Evolutionary conservation across 2,329 filamentous ascomycete genomes (phyloP).

Genomic region (Talaromyces marneffei): DNA sequence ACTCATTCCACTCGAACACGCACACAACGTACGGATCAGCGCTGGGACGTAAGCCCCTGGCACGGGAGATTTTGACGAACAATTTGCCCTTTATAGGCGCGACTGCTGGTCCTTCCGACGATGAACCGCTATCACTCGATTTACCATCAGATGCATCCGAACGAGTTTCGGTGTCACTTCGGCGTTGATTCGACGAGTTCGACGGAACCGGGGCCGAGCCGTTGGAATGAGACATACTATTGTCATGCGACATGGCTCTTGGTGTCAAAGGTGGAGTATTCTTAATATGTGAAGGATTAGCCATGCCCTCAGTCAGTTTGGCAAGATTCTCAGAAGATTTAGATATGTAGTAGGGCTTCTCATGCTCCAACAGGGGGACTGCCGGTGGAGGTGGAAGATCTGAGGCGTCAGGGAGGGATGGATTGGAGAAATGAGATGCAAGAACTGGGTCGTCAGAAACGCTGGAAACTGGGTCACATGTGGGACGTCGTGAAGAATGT

Average conservation of each 20-base stretch:
- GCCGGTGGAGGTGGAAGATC: constrained; percentile 40
- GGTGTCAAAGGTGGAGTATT: constrained; percentile 88
- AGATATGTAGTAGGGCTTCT: constrained; percentile 34
- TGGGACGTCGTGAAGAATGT: constrained; percentile 38
- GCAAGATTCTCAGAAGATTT: constrained; percentile 41
- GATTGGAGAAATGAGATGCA: constrained; percentile 65
- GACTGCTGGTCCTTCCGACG: constrained; percentile 53
- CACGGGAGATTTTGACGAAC: constrained; percentile 81
- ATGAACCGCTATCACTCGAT: constrained; percentile 32
- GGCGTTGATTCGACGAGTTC: constrained; percentile 21
- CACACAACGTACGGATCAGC: constrained; percentile 92
- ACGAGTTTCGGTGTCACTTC: constrained; percentile 19
- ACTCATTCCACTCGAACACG: constrained; percentile 93
- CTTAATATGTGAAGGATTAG: constrained; percentile 61
- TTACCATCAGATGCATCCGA: constrained; percentile 32
- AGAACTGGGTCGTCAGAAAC: constrained; percentile 60
- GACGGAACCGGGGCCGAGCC: constrained; percentile 21
- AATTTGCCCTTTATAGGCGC: constrained; percentile 78
- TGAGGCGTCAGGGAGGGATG: constrained; percentile 50
- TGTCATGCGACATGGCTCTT: constrained; percentile 70
- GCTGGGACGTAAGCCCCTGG: constrained; percentile 71
- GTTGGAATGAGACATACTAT: constrained; percentile 27
- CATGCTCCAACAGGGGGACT: constrained; percentile 48
- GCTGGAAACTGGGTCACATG: constrained; percentile 55
- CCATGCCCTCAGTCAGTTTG: constrained; percentile 77